Evolutionary conservation across 75 land plant species (phyloP).

Genomic region (Pinus taeda): DNA sequence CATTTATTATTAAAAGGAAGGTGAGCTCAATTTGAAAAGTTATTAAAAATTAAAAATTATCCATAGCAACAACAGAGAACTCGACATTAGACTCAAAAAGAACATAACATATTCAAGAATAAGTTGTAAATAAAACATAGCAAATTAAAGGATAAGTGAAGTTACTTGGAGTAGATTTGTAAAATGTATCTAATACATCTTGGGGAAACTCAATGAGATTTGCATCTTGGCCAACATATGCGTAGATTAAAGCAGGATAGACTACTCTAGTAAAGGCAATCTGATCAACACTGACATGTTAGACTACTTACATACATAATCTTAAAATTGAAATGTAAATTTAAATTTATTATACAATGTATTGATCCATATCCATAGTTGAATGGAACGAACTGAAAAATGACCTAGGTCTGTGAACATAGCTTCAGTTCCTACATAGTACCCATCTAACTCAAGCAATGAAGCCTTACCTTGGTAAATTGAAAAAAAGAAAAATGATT

Average conservation of each 20-base stretch:
- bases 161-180: conserved; percentile 63
- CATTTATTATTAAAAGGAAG: too few relatives aligned
- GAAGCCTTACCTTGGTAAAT: too few relatives aligned
- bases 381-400: conserved; percentile 53
- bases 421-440: conserved; percentile 62
- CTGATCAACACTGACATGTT: conserved; percentile 10
- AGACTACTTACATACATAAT: background rate
- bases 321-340: background rate
- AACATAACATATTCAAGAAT: too few relatives aligned
- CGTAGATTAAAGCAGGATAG: conserved; percentile 47
- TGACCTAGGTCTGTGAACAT: conserved; percentile 87
- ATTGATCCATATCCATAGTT: conserved; percentile 16
- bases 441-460: too few relatives aligned
- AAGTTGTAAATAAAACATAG: too few relatives aligned
- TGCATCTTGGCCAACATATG: conserved; percentile 84
- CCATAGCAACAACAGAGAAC: too few relatives aligned
- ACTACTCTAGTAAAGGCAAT: conserved; percentile 51
- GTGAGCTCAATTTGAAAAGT: too few relatives aligned
- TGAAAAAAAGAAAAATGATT: too few relatives aligned
- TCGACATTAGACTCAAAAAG: too few relatives aligned
- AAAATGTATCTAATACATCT: conserved; percentile 50
- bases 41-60: too few relatives aligned
- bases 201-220: conserved; percentile 46
- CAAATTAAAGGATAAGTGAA: background rate
- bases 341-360: background rate